phyloP scores from a whole-genome alignment of 768 basidiomycete genomes.

The Albatrellus ellisii region DNA sequence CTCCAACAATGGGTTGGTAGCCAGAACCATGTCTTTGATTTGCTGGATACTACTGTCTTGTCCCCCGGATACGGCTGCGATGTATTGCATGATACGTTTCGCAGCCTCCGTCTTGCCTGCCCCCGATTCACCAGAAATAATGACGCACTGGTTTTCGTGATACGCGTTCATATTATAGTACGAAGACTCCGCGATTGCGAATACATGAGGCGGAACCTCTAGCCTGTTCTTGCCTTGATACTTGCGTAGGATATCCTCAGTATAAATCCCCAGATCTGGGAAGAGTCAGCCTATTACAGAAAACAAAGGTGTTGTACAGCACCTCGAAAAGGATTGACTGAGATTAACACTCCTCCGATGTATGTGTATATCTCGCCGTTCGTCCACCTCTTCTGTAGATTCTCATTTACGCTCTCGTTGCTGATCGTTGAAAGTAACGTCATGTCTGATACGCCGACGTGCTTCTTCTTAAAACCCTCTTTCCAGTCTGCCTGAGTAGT shows the following conservation, averaged over 20 bases:
- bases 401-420: slow-evolving; percentile 96
- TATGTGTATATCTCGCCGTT: slow-evolving; percentile 98
- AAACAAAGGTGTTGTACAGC: slow-evolving; percentile 6
- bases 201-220: slow-evolving; percentile 97
- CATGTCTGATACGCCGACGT: slow-evolving; percentile 98
- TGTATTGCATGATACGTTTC: slow-evolving; percentile 99
- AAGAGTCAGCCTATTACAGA: no score
- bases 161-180: slow-evolving; percentile 99
- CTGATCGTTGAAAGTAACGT: slow-evolving; percentile 92
- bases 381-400: slow-evolving; percentile 92
- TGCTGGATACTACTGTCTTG: slow-evolving; percentile 87
- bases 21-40: slow-evolving; percentile 99
- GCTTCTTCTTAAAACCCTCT: slow-evolving; percentile 99
- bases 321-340: slow-evolving; percentile 99
- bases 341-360: slow-evolving; percentile 95
- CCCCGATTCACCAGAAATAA: slow-evolving; percentile 98
- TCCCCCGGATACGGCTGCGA: slow-evolving; percentile 89
- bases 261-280: slow-evolving; percentile 93
- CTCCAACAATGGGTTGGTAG: slow-evolving; percentile 93
- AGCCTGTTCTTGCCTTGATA: slow-evolving; percentile 97
- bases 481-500: slow-evolving; percentile 87
- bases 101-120: slow-evolving; percentile 99
- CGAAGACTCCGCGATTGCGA: slow-evolving; percentile 89
- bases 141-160: slow-evolving; percentile 98
- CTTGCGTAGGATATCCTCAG: slow-evolving; percentile 69